phyloP scores from a whole-genome alignment of 768 basidiomycete species.

The Boletus sp. region DNA sequence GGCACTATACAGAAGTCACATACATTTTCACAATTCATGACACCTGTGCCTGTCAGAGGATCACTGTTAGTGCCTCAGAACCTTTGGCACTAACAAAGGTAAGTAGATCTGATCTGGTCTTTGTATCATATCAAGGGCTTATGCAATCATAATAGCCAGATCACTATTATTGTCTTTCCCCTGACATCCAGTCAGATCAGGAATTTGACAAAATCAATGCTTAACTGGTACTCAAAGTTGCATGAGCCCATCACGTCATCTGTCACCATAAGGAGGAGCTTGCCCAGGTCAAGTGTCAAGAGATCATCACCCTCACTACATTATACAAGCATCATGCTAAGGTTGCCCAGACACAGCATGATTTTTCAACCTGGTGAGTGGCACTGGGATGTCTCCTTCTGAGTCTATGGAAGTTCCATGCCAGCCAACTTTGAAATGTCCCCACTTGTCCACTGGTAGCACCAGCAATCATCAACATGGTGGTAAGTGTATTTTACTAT shows the following conservation, averaged over 20 bases:
- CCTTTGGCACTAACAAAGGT: too few species aligned
- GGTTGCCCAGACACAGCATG: background rate
- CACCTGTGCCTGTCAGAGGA: background rate
- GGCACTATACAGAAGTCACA: background rate
- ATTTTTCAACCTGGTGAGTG: background rate
- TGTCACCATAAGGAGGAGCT: background rate
- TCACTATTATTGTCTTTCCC: too few species aligned
- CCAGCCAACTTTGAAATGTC: too few species aligned
- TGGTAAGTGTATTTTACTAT: too few species aligned
- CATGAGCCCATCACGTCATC: background rate
- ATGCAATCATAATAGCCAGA: too few species aligned
- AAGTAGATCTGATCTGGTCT: too few species aligned
- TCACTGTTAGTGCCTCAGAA: background rate
- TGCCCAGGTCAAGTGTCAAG: background rate
- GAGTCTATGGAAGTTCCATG: too few species aligned
- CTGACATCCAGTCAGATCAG: background rate
- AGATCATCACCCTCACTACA: background rate
- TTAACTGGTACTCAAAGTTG: background rate
- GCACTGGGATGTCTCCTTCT: too few species aligned
- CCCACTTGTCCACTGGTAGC: too few species aligned
- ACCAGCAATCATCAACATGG: too few species aligned
- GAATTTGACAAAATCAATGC: background rate
- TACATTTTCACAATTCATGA: background rate
- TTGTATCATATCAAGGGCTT: too few species aligned
- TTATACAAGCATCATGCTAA: background rate